These are phyloP conservation scores for Castanea mollissima DNA, from an alignment of 306 rosid species.

Conservation along the genomic window DNA sequence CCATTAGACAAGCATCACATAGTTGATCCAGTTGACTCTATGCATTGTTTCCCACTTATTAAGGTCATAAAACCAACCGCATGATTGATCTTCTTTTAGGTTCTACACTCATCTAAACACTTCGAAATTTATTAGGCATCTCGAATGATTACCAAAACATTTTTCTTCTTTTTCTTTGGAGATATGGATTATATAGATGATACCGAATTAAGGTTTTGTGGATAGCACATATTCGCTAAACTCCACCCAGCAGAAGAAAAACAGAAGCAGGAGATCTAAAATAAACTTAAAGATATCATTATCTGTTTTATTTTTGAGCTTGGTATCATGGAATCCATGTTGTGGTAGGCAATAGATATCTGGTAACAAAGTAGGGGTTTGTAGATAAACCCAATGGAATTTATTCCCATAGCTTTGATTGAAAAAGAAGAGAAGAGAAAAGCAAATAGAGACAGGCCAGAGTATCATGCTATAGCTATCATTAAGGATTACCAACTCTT, in stretches of 20 bases:
- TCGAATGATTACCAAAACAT: not conserved
- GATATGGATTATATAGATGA: not conserved
- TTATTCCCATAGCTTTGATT: not conserved
- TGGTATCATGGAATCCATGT: not conserved
- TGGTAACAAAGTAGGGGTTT: not conserved
- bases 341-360: not conserved
- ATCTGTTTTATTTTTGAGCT: not conserved
- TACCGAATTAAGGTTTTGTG: not conserved
- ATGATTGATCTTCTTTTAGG: conserved; percentile 8
- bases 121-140: not conserved
- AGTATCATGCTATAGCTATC: not conserved
- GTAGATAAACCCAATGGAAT: not conserved
- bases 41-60: conserved; percentile 45
- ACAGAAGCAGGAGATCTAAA: not conserved
- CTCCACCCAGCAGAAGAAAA: not conserved
- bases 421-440: not conserved
- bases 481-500: not conserved
- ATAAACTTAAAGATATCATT: not conserved
- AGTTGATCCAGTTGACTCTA: conserved; percentile 40
- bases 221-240: not conserved
- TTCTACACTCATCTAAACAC: not conserved
- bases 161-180: not conserved
- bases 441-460: not conserved
- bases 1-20: conserved; percentile 11
- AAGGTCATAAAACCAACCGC: conserved; percentile 30